Evolutionary conservation across 148 eudicot species (phyloP), one percentile per base, ranked within the genome.

Genomic region (Agrostemma githago): DNA sequence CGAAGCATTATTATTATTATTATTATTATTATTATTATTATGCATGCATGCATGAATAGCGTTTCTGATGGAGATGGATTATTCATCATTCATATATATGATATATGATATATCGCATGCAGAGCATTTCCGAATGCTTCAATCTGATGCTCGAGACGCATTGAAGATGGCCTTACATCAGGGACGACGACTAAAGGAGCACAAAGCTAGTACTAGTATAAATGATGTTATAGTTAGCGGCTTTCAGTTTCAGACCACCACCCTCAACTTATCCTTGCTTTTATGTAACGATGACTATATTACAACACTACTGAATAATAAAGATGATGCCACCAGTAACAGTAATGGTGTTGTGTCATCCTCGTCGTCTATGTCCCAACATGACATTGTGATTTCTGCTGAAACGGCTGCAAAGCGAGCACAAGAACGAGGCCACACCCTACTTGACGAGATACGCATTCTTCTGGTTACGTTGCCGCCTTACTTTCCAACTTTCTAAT

Each of bases 361-460:
- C 90, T 93, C 54, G 0, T 26, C 34, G 0, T 93, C 98, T 42
- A 90, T 93, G 96, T 93, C 98, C 48, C 94, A 90, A 68, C 98
- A 93, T 84, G 98, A 93, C 84, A 82, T 93, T 66, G 94, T 93
- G 71, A 89, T 93, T 77, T 93, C 98, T 58, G 90, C 85, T 10
- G 98, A 93, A 85, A 90, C 94, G 71, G 94, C 94, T 76, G 88
- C 96, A 76, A 82, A 91, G 76, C 98, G 90, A 81, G 98, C 96
- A 78, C 88, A 84, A 79, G 94, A 88, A 83, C 88, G 98, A 81
- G 94, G 96, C 62, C 94, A 90, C 76, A 80, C 86, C 48, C 89
- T 90, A 76, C 85, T 93, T 75, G 98, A 93, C 67, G 96, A 93
- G 84, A 90, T 90, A 77, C 96, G 96, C 68, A 82, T 93, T 61